Conservation (phyloP, 164 flowering plant genomes). For the Houttuynia cordata region DNA sequence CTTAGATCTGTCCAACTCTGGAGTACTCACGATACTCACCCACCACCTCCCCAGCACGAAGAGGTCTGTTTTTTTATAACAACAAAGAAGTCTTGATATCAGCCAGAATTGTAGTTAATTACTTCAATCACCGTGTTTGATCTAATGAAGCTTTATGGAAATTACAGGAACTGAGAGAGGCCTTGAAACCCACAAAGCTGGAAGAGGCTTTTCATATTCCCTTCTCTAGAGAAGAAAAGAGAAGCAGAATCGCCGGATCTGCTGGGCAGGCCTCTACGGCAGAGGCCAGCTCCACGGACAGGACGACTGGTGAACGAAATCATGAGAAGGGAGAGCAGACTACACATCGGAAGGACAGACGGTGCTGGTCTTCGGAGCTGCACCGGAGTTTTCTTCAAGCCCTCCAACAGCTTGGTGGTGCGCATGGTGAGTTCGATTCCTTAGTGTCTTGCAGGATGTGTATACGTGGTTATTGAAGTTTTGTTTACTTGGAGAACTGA, state of each 20-base stretch:
- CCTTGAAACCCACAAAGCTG: conserved; percentile 32
- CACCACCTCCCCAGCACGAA: conserved; percentile 12
- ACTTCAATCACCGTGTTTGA: not conserved
- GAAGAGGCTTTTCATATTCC: conserved; percentile 74
- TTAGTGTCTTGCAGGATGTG: not conserved
- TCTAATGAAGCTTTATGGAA: not conserved
- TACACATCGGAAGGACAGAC: conserved; percentile 42
- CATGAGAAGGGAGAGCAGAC: conserved; percentile 32
- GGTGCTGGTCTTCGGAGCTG: conserved; percentile 90
- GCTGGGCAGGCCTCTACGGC: conserved; percentile 10
- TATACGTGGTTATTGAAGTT: not conserved
- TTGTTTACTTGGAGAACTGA: conserved; percentile 2
- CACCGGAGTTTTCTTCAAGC: conserved; percentile 66
- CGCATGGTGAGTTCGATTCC: conserved; percentile 44
- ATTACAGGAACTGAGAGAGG: conserved; percentile 14
- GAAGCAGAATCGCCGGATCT: not conserved
- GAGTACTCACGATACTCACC: conserved; percentile 52
- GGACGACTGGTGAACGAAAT: conserved; percentile 9
- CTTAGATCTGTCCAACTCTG: conserved; percentile 73
- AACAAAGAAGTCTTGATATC: no score
- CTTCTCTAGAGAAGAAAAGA: conserved; percentile 26
- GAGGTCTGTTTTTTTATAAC: conserved; percentile 3
- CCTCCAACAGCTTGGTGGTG: conserved; percentile 87
- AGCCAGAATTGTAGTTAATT: not conserved
- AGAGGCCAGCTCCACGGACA: conserved; percentile 35